Base-by-base conservation (phyloP, 768 basidiomycete genomes). In the Suillus decipiens region DNA sequence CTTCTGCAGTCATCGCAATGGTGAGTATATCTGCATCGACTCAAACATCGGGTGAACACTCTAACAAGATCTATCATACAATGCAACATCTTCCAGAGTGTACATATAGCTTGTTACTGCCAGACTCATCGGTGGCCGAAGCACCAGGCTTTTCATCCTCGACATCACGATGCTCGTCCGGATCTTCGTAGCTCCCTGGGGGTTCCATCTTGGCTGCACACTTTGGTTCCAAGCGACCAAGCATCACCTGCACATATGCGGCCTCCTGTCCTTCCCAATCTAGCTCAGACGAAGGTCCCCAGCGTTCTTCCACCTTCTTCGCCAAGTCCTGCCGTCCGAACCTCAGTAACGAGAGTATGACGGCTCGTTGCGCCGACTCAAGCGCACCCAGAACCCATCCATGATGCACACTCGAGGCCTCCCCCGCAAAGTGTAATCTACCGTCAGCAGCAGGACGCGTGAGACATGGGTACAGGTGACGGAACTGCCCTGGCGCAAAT, bases 251-350 rank as follows among this genome's bases (percentile, higher is more conserved):
- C 33, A 57, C 9, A 24, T 57, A 39, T 17, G 8, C 37, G 2
- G 22, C 17, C 37, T 36, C 36, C n/a, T 56, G 36, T 37, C 54
- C 54, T 56, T 37, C 36, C 54, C 54, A 56, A 24, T 56, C 54
- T 10, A 56, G 9, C 22, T 56, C 54, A 37, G 54, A 37, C 36
- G 36, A 22, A 24, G 54, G 36, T 28, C 55, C 55, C 55, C 55
- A 57, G 24, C 55, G 55, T 15, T 57, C 24, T 57, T 57, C 55
- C 22, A 57, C 55, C 55, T 19, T 57, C 37, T 57, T 57, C 10
- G 55, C 36, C 55, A 57, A 56, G 37, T 56, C 55, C 22, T 9
- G 10, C 15, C 55, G 55, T 11, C 37, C 55, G 17, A 57, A 57
- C 37, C 54, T 24, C 55, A 57, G 55, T 22, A 39, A 39, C 15